phyloP scores from a whole-genome alignment of 768 basidiomycete species.

The Xerocomellus intermedius region DNA sequence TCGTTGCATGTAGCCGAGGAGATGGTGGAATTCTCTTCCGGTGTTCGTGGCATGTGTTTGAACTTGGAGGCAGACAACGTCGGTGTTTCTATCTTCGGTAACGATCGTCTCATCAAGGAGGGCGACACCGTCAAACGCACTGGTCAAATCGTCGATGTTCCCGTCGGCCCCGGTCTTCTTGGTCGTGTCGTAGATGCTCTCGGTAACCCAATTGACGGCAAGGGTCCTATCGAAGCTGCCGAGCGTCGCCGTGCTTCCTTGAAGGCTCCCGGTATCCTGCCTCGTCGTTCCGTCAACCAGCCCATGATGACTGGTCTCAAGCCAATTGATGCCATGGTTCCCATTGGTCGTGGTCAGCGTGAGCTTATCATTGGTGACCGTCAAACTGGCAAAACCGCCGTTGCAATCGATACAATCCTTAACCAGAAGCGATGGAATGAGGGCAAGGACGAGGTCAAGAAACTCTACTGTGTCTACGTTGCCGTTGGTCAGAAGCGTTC shows the following conservation, averaged over 20 bases:
- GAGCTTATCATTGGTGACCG: constrained; percentile 99
- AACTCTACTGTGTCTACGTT: constrained; percentile 99
- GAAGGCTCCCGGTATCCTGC: constrained; percentile 99
- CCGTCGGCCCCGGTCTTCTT: constrained; percentile 94
- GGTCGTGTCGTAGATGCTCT: constrained; percentile 99
- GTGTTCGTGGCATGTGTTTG: constrained; percentile 99
- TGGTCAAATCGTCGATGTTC: constrained; percentile 99
- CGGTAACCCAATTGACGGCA: constrained; percentile 99
- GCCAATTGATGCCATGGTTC: constrained; percentile 99
- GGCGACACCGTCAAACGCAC: constrained; percentile 99
- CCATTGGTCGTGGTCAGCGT: constrained; percentile 99
- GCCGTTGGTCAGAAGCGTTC: constrained; percentile 99
- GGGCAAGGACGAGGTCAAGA: constrained; percentile 93
- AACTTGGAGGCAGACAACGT: constrained; percentile 99
- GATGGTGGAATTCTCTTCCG: constrained; percentile 99
- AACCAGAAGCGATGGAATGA: constrained; percentile 99
- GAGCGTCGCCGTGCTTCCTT: constrained; percentile 96
- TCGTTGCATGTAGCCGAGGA: constrained; percentile 72
- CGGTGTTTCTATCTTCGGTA: constrained; percentile 99
- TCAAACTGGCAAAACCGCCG: constrained; percentile 99
- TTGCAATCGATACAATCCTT: constrained; percentile 99
- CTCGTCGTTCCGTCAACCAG: constrained; percentile 99
- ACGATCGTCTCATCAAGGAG: constrained; percentile 98
- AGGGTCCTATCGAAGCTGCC: constrained; percentile 91
- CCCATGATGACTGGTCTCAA: constrained; percentile 99